Conservation (phyloP, 1,284 basidiomycete species). For the Fomitopsis schrenkii region DNA sequence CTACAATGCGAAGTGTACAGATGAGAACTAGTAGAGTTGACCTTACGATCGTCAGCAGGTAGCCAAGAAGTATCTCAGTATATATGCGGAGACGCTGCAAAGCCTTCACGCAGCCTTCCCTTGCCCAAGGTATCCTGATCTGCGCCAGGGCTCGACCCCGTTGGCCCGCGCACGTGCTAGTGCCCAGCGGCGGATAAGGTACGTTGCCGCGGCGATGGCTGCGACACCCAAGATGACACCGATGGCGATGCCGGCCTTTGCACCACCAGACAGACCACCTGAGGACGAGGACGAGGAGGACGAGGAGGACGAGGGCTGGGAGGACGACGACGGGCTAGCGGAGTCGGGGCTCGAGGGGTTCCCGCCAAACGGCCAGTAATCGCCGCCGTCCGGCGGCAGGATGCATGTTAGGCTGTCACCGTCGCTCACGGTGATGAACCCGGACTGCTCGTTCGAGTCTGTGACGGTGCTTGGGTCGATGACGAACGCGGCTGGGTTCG, state of each 20-base stretch:
- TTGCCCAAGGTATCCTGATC: conserved; percentile 1
- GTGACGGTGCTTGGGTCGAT: conserved; percentile 43
- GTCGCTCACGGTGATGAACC: conserved; percentile 48
- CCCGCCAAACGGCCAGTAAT: conserved; percentile 68
- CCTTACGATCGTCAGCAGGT: not conserved
- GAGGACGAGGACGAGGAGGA: conserved; percentile 12
- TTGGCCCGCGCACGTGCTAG: conserved; percentile 14
- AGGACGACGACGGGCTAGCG: conserved; percentile 9
- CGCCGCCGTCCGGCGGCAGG: conserved; percentile 59
- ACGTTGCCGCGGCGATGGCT: conserved; percentile 36
- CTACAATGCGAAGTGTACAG: not conserved
- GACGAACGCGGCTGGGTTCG: conserved; percentile 56
- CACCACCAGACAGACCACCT: conserved; percentile 26
- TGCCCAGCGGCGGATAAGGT: conserved; percentile 48
- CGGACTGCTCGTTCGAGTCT: conserved; percentile 41
- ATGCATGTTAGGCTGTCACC: conserved; percentile 63
- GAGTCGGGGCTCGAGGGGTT: conserved; percentile 33
- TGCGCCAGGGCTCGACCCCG: not conserved
- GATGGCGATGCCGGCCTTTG: conserved; percentile 48
- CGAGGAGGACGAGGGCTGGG: conserved; percentile 10
- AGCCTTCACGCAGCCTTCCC: not conserved
- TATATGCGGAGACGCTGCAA: not conserved
- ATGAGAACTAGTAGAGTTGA: not conserved
- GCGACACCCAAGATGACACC: conserved; percentile 49
- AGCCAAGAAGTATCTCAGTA: not conserved